These are phyloP conservation scores for Xylaria sp. DNA, from an alignment of 2,329 filamentous ascomycete species.

Conservation along the genomic window DNA sequence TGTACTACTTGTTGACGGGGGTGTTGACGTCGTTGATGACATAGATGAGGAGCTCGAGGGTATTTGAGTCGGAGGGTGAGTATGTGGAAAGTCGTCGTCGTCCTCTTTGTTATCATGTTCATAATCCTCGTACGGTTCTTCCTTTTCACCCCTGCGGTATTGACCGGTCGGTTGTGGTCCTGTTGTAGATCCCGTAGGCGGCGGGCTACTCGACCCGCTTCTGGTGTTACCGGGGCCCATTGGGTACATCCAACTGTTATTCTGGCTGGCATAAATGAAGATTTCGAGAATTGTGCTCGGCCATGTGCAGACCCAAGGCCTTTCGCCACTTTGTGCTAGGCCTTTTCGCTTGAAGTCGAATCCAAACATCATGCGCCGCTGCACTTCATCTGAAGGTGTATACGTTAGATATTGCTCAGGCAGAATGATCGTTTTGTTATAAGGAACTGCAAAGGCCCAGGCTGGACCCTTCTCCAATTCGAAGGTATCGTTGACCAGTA, in stretches of 20 bases:
- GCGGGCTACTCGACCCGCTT: conserved; percentile 8
- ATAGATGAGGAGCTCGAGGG: background rate
- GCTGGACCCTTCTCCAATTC: conserved; percentile 63
- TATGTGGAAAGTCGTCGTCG: background rate
- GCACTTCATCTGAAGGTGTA: conserved; percentile 25
- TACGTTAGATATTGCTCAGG: conserved; percentile 54
- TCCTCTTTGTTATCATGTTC: background rate
- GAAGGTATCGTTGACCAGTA: conserved; percentile 63
- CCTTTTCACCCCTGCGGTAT: conserved; percentile 7
- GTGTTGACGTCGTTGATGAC: conserved; percentile 22
- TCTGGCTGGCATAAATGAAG: conserved; percentile 67
- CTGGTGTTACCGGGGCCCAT: background rate
- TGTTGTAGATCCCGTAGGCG: conserved; percentile 9
- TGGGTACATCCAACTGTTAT: conserved; percentile 54
- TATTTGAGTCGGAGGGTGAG: background rate
- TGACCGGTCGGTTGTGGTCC: background rate
- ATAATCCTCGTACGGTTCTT: conserved; percentile 3
- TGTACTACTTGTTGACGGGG: conserved; percentile 33
- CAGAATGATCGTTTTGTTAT: conserved; percentile 68
- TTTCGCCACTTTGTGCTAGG: conserved; percentile 59
- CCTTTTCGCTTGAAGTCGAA: conserved; percentile 54
- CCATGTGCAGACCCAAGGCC: conserved; percentile 70
- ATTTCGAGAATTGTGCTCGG: conserved; percentile 65
- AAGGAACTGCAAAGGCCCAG: conserved; percentile 63
- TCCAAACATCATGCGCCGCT: conserved; percentile 46